These are phyloP conservation scores for Ophiostoma pallidulum DNA, from an alignment of 2,329 filamentous ascomycete species.

Conservation along the genomic window DNA sequence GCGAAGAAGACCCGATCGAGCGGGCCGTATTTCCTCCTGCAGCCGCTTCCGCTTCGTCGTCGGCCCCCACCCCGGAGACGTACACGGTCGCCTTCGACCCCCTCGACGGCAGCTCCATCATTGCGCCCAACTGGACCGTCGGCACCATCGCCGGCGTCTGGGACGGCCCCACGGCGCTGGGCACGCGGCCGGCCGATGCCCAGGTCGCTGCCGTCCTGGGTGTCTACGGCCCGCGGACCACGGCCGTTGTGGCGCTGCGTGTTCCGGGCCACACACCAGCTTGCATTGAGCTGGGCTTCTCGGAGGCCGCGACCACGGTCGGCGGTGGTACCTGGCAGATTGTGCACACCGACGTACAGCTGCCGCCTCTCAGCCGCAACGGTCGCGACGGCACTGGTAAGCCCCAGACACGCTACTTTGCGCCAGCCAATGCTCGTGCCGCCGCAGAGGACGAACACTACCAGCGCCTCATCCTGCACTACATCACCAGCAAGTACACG, in stretches of 20 bases:
- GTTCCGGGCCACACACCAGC: conserved; percentile 28
- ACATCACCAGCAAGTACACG: conserved; percentile 45
- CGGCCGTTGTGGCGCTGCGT: conserved; percentile 45
- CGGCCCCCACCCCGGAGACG: conserved; percentile 24
- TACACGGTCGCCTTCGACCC: conserved; percentile 56
- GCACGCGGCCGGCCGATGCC: conserved; percentile 27
- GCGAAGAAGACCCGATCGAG: conserved; percentile 53
- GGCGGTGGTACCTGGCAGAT: conserved; percentile 25
- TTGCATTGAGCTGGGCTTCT: conserved; percentile 45
- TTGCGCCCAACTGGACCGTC: conserved; percentile 48
- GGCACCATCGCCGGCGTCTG: conserved; percentile 53
- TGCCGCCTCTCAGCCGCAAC: conserved; percentile 29
- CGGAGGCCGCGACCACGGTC: background rate
- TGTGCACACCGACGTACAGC: conserved; percentile 31
- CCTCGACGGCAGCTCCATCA: conserved; percentile 53
- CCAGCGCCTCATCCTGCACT: conserved; percentile 37
- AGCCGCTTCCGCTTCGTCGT: background rate
- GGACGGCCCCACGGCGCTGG: conserved; percentile 38
- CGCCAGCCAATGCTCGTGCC: conserved; percentile 51
- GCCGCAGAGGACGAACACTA: conserved; percentile 43
- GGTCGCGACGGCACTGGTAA: conserved; percentile 21
- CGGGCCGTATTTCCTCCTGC: conserved; percentile 18
- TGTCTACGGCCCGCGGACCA: conserved; percentile 46
- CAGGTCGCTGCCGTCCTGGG: conserved; percentile 44
- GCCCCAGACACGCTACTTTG: conserved; percentile 44